phyloP scores from a whole-genome alignment of 2,329 filamentous ascomycete species.

The Diaporthe citrichinensis region DNA sequence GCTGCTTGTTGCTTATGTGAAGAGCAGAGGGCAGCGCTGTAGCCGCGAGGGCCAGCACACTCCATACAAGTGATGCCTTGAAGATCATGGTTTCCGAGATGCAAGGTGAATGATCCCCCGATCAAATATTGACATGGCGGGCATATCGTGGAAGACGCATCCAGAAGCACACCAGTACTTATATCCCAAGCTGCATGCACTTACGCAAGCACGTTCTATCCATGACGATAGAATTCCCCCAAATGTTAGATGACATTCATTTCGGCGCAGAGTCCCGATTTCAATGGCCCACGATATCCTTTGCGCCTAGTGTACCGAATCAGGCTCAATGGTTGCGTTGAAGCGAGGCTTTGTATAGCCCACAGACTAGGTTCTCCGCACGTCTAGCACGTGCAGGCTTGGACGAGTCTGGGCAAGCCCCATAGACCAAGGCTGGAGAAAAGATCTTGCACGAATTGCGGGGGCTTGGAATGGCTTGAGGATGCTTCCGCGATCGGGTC shows the following conservation, averaged over 20 bases:
- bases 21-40: slow-evolving; percentile 12
- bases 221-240: not conserved
- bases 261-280: slow-evolving; percentile 6
- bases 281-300: not conserved
- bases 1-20: slow-evolving; percentile 35
- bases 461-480: not conserved
- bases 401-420: slow-evolving; percentile 32
- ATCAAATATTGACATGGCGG: not conserved
- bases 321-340: slow-evolving; percentile 18
- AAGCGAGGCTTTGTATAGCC: slow-evolving; percentile 17
- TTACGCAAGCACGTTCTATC: not conserved
- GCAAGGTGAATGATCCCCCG: not conserved
- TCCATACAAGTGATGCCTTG: slow-evolving; percentile 5
- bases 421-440: slow-evolving; percentile 36
- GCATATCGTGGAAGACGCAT: not conserved
- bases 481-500: slow-evolving; percentile 11
- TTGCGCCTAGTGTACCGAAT: slow-evolving; percentile 1
- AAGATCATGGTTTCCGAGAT: slow-evolving; percentile 24
- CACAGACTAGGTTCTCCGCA: slow-evolving; percentile 40
- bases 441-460: slow-evolving; percentile 40
- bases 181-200: not conserved
- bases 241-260: not conserved
- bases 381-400: slow-evolving; percentile 8
- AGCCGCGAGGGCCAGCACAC: not conserved
- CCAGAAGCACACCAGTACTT: not conserved